phyloP scores from a whole-genome alignment of 2,329 filamentous ascomycete genomes.

The Simplicillium sp. region DNA sequence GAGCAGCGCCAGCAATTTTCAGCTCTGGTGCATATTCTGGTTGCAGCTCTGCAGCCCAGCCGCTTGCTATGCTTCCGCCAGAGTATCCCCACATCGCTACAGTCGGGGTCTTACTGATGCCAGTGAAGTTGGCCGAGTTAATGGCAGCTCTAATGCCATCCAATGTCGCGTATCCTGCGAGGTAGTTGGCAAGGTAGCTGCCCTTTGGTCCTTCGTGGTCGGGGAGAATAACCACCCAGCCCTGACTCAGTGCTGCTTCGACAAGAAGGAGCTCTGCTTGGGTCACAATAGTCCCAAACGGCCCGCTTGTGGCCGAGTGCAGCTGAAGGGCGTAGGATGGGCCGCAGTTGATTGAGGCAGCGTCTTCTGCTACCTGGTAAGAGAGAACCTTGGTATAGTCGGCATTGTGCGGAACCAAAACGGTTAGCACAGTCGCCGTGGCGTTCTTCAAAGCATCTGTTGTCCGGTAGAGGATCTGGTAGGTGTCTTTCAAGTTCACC shows the following conservation, averaged over 20 bases:
- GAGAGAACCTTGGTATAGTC: constrained; percentile 23
- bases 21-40: constrained; percentile 15
- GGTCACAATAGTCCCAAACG: constrained; percentile 23
- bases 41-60: constrained; percentile 16
- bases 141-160: constrained; percentile 33
- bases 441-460: constrained; percentile 23
- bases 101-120: constrained; percentile 19
- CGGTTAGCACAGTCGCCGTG: constrained; percentile 25
- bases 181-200: constrained; percentile 29
- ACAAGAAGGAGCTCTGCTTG: constrained; percentile 13
- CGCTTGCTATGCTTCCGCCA: constrained; percentile 12
- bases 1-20: constrained; percentile 14
- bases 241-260: constrained; percentile 22
- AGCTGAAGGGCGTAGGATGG: constrained; percentile 16
- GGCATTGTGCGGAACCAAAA: constrained; percentile 24
- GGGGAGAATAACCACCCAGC: constrained; percentile 37
- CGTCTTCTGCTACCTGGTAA: constrained; percentile 31
- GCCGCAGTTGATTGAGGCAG: constrained; percentile 24
- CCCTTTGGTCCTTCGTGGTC: constrained; percentile 35
- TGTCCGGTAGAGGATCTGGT: constrained; percentile 29
- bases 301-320: constrained; percentile 13
- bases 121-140: constrained; percentile 14
- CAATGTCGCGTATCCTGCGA: constrained; percentile 30
- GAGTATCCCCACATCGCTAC: constrained; percentile 34
- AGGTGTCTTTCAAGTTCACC: constrained; percentile 9